Evolutionary conservation across 1,284 basidiomycete genomes (phyloP).

Genomic region (Ustilago bromivora): DNA sequence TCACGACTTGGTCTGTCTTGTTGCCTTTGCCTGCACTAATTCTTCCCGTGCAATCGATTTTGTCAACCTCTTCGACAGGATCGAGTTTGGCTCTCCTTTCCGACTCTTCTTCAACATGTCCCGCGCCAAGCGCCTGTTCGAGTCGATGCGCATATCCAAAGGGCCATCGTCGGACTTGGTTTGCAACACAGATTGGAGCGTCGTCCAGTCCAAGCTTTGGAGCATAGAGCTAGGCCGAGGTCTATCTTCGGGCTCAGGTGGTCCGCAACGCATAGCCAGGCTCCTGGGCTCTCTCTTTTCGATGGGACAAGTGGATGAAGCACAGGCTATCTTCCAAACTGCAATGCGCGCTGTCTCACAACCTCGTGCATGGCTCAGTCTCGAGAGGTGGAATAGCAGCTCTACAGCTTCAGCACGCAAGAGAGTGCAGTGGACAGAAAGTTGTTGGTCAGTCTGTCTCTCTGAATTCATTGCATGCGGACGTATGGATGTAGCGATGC

Average conservation of each 20-base stretch:
- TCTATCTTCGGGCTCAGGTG: conserved; percentile 49
- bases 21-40: conserved; percentile 28
- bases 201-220: conserved; percentile 16
- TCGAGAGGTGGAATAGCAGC: background rate
- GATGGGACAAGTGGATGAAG: conserved; percentile 32
- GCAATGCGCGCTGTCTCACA: conserved; percentile 42
- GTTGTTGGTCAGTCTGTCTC: conserved; percentile 56
- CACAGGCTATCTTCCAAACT: conserved; percentile 34
- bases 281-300: conserved; percentile 54
- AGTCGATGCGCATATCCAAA: background rate
- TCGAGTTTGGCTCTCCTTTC: conserved; percentile 56
- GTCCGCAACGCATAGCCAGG: conserved; percentile 53
- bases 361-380: conserved; percentile 21
- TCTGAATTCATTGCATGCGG: conserved; percentile 47
- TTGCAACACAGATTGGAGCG: conserved; percentile 9
- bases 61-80: conserved; percentile 40
- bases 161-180: background rate
- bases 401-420: background rate
- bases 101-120: conserved; percentile 50
- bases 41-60: conserved; percentile 12
- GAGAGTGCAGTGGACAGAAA: conserved; percentile 53
- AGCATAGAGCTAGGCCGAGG: conserved; percentile 54
- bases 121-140: conserved; percentile 30
- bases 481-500: conserved; percentile 48
- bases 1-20: conserved; percentile 50